Evolutionary conservation across 2,329 filamentous ascomycete genomes (phyloP), one percentile per base, ranked within the genome.

Genomic region (Hypocrella siamensis): DNA sequence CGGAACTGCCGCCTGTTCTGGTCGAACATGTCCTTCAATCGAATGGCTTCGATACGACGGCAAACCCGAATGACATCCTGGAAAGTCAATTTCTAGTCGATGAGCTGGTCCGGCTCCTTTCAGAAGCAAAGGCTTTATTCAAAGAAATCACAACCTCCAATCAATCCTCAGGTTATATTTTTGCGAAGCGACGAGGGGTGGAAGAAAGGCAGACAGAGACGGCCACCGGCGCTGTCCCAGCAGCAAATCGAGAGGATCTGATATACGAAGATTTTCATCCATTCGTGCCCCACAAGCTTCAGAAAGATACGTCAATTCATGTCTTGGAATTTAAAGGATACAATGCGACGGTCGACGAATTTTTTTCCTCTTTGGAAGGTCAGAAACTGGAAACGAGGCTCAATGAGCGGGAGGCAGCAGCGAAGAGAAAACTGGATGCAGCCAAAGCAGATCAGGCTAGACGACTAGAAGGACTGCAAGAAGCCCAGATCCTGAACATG

Each of bases 181-280:
- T 98, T 37, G 85, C 85, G 1, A 92, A 71, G 47, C 56, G 75
- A 40, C 61, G 55, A 32, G 45, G 46, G 2, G 21, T 22, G 8
- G 24, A 35, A 19, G 4, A 16, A 3, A 12, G 8, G 26, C 14
- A 16, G 10, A 36, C 32, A 4, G 49, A 47, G 12, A 37, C 39
- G 4, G 27, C 34, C 0, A 40, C 55, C 15, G 51, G 56, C 8
- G 56, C 49, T 1, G 50, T 54, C 4, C 40, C 53, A 17, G 45
- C 49, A 6, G 45, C 49, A 6, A 60, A 57, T 33, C 48, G 56
- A 8, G 53, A 58, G 4, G 59, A 63, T 28, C 49, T 90, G 5
- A 60, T 93, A 2, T 98, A 94, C 47, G 81, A 94, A 33, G 90
- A 98, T 45, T 96, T 94, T 45, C 88, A 96, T 43, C 90, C 90